Conservation (phyloP, 1,284 basidiomycete genomes). For the Ganoderma boninense region DNA sequence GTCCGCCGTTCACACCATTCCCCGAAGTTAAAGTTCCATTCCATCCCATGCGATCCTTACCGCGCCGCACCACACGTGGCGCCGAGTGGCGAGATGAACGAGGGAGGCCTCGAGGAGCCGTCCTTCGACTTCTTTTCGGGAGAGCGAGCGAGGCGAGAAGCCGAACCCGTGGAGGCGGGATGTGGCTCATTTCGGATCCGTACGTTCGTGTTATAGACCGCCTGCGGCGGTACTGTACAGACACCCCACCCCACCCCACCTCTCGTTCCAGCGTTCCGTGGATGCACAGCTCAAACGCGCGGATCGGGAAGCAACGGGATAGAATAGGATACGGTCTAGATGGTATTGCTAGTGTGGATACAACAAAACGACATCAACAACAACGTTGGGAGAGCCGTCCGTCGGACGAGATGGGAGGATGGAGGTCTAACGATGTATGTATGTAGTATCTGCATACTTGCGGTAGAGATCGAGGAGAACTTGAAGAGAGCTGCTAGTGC, state of each 20-base stretch:
- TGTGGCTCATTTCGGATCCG: not conserved
- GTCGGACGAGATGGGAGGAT: not conserved
- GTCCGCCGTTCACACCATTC: too few species aligned
- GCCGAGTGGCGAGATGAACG: too few species aligned
- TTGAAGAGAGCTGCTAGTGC: slow-evolving; percentile 20
- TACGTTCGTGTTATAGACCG: not conserved
- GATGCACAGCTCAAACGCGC: not conserved
- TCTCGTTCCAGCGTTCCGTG: not conserved
- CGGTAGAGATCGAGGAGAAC: not conserved
- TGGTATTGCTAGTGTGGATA: slow-evolving; percentile 3
- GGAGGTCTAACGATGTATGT: not conserved
- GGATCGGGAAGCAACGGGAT: not conserved
- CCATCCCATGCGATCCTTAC: not conserved
- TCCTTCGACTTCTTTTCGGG: too few species aligned
- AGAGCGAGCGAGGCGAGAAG: too few species aligned
- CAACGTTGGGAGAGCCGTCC: not conserved
- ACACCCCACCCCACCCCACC: not conserved
- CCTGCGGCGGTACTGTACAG: too few species aligned
- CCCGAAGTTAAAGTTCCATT: not conserved
- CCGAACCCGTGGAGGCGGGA: not conserved
- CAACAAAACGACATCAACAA: not conserved
- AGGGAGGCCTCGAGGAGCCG: too few species aligned
- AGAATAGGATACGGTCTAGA: not conserved
- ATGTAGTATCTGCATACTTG: not conserved
- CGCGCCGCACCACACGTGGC: not conserved